phyloP scores from a whole-genome alignment of 2,329 filamentous ascomycete species.

The Phialophora expanda region DNA sequence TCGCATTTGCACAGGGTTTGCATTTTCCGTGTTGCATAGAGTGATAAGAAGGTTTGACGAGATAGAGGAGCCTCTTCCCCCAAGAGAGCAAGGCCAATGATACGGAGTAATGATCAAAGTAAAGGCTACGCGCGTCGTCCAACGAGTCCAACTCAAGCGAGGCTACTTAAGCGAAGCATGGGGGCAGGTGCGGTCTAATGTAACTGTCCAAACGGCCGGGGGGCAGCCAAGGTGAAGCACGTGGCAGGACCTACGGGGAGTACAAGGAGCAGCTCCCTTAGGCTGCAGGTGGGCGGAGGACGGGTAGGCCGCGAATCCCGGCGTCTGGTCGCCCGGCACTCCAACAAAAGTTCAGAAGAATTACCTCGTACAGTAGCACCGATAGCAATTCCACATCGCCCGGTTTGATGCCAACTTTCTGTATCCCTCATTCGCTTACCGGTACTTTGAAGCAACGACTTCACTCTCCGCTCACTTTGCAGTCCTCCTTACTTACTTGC shows the following conservation, averaged over 20 bases:
- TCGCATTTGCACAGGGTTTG: slow-evolving; percentile 4
- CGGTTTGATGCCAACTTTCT: slow-evolving; percentile 11
- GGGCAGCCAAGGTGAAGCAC: background rate
- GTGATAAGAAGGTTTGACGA: slow-evolving; percentile 2
- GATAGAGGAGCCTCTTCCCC: slow-evolving; percentile 3
- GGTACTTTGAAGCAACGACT: slow-evolving; percentile 10
- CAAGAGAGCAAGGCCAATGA: background rate
- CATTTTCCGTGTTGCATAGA: slow-evolving; percentile 8
- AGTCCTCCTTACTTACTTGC: slow-evolving; percentile 6
- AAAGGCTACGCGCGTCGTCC: background rate
- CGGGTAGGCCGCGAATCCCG: background rate
- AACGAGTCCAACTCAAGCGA: background rate
- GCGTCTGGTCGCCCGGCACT: background rate
- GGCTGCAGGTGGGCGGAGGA: background rate
- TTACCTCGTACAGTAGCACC: no score
- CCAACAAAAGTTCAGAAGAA: background rate
- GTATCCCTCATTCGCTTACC: slow-evolving; percentile 18
- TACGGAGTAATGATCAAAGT: background rate
- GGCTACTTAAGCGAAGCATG: background rate
- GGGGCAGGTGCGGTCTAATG: background rate
- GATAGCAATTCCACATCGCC: background rate
- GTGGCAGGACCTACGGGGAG: background rate
- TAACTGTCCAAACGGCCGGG: background rate
- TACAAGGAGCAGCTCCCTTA: background rate
- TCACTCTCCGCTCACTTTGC: background rate